Evolutionary conservation across 495 filamentous ascomycete species (phyloP).

Genomic region (Aspergillus diversus): DNA sequence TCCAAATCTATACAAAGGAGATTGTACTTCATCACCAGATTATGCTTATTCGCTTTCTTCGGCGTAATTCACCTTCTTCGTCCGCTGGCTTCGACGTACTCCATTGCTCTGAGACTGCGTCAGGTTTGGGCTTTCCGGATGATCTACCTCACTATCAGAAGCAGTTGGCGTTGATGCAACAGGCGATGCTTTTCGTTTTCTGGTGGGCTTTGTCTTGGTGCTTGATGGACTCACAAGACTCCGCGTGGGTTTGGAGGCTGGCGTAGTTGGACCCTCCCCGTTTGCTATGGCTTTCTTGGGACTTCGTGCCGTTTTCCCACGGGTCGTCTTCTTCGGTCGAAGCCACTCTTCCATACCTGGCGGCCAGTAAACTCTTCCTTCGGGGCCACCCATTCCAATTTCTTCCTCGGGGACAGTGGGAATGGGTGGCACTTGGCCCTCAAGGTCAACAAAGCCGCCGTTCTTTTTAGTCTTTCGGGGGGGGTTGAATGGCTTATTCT

Average conservation of each 20-base stretch:
- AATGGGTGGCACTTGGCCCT: constrained; percentile 48
- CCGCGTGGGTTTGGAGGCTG: constrained; percentile 29
- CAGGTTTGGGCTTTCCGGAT: constrained; percentile 18
- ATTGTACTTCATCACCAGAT: not conserved
- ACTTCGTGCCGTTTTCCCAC: constrained; percentile 51
- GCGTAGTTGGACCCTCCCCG: constrained; percentile 30
- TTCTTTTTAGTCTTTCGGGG: constrained; percentile 52
- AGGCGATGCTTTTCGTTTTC: constrained; percentile 42
- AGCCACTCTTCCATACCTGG: constrained; percentile 89
- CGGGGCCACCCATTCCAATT: constrained; percentile 83
- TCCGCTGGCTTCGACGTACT: constrained; percentile 39
- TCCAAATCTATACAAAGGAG: not conserved
- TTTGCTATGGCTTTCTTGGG: constrained; percentile 29
- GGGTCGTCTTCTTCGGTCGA: constrained; percentile 74
- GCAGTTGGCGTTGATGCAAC: constrained; percentile 30
- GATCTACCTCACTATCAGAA: constrained; percentile 30
- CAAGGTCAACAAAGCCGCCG: constrained; percentile 53
- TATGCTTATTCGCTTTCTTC: constrained; percentile 40
- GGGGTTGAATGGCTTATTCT: constrained; percentile 64
- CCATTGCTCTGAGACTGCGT: constrained; percentile 16
- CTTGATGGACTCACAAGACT: constrained; percentile 25
- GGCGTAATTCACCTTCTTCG: constrained; percentile 52
- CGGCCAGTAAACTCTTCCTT: constrained; percentile 92
- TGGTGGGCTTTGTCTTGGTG: constrained; percentile 29
- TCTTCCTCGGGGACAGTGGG: constrained; percentile 65